Percentiles rank a stretch among this genome's conserved stretches.
Evolutionary conservation across 2,329 filamentous ascomycete species (phyloP).

Genomic region (Aureobasidium sp.): DNA sequence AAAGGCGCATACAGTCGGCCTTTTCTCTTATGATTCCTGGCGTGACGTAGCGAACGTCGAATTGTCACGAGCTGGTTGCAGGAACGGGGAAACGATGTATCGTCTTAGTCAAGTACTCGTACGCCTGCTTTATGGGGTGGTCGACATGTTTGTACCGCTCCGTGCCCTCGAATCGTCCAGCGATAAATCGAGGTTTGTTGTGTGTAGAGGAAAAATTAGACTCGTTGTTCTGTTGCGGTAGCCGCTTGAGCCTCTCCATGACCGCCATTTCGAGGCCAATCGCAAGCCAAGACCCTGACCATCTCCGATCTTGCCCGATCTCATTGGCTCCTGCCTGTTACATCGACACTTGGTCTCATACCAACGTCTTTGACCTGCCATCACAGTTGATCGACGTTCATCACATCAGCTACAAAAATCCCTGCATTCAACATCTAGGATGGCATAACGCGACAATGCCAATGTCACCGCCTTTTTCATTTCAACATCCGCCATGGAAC

Average conservation of each 20-base stretch:
- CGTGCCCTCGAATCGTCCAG: neutral
- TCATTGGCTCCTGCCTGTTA: neutral
- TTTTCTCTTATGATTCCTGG: slow-evolving; percentile 10
- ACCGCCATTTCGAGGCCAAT: slow-evolving; percentile 4
- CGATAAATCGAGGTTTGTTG: neutral
- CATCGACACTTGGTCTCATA: neutral
- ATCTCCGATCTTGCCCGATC: neutral
- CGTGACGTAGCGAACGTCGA: slow-evolving; percentile 7
- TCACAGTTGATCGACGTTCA: too few species aligned
- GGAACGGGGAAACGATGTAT: neutral
- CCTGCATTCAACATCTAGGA: neutral
- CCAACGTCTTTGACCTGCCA: neutral
- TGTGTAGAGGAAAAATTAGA: neutral
- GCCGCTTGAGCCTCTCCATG: slow-evolving; percentile 12
- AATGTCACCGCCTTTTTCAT: too few species aligned
- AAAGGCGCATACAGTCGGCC: slow-evolving; percentile 12
- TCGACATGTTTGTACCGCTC: neutral
- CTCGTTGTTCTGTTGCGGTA: neutral
- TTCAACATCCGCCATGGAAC: too few species aligned
- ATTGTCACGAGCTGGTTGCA: slow-evolving; percentile 12
- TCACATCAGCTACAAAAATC: neutral
- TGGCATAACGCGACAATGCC: neutral
- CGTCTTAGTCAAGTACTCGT: neutral
- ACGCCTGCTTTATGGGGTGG: neutral
- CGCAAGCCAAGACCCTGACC: slow-evolving; percentile 2